These are phyloP conservation scores for Kingdonia uniflora DNA, from an alignment of 164 flowering plant genomes.

Conservation along the genomic window DNA sequence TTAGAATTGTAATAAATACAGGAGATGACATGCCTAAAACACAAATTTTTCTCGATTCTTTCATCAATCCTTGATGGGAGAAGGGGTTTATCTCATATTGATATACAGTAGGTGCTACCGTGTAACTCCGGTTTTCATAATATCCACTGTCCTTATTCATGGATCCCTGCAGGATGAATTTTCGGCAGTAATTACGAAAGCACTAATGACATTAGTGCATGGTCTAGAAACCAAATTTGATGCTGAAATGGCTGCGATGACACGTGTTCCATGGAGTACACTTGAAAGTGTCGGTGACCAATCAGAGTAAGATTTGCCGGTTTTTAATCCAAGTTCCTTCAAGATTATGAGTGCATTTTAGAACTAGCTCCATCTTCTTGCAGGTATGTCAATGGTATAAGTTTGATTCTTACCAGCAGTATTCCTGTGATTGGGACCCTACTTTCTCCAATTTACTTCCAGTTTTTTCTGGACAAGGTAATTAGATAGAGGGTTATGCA, in stretches of 20 bases:
- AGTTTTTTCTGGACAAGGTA: conserved; percentile 97
- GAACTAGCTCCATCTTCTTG: conserved; percentile 11
- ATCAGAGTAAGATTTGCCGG: conserved; percentile 54
- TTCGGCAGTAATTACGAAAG: conserved; percentile 83
- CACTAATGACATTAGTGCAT: conserved; percentile 77
- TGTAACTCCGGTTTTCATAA: not conserved
- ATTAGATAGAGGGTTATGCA: not conserved
- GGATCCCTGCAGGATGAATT: conserved; percentile 75
- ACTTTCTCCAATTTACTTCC: conserved; percentile 82
- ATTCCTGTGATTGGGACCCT: conserved; percentile 88
- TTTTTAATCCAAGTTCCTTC: not conserved
- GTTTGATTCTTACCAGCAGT: conserved; percentile 71
- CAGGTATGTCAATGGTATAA: conserved; percentile 90
- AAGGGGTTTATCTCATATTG: too few relatives aligned
- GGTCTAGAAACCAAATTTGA: conserved; percentile 97
- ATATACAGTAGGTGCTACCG: too few relatives aligned
- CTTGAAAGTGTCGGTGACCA: conserved; percentile 99
- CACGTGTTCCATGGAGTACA: conserved; percentile 94
- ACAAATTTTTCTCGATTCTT: too few relatives aligned
- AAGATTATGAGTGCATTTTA: not conserved
- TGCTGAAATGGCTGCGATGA: conserved; percentile 95
- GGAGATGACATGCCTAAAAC: too few relatives aligned
- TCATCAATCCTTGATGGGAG: too few relatives aligned
- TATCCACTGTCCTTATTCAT: not conserved
- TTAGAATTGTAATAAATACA: too few relatives aligned